Percentiles rank a stretch among this genome's conserved stretches.
Evolutionary conservation across 1,284 basidiomycete species (phyloP).

Genomic region (Ceratobasidium sp.): DNA sequence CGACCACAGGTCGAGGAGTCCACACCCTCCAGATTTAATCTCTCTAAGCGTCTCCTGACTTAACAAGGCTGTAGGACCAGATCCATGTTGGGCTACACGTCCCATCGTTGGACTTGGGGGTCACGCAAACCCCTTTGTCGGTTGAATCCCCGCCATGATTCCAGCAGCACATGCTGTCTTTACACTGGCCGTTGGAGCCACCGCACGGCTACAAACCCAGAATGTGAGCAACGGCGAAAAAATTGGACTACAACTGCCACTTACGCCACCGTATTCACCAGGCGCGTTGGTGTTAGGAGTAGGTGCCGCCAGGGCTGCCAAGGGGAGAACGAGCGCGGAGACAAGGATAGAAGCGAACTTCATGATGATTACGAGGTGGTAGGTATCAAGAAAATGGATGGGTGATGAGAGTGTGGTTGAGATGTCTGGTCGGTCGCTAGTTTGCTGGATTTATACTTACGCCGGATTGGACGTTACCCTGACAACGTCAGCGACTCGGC

Average conservation of each 20-base stretch:
- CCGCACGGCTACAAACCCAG: not conserved
- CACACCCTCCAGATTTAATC: not conserved
- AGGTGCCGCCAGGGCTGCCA: not conserved
- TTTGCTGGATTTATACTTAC: not conserved
- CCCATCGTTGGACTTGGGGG: not conserved
- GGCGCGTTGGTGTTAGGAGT: not conserved
- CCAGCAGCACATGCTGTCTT: not conserved
- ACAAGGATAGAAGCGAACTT: conserved; percentile 4
- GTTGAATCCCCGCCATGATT: not conserved
- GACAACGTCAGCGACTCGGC: conserved; percentile 2
- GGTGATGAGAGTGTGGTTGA: not conserved
- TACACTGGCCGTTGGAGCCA: not conserved
- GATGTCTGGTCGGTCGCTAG: not conserved
- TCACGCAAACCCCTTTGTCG: not conserved
- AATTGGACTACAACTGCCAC: not conserved
- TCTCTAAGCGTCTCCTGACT: not conserved
- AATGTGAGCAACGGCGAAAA: not conserved
- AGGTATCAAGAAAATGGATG: not conserved
- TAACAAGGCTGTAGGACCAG: conserved; percentile 15
- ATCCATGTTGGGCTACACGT: not conserved
- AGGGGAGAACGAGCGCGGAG: conserved; percentile 9
- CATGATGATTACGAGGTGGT: not conserved
- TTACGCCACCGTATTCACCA: conserved; percentile 2
- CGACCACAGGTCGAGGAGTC: not conserved
- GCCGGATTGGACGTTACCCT: not conserved